Evolutionary conservation across 805 yeast species (phyloP), one percentile per base, ranked within the genome.

Genomic region (Teunomyces aglyptinius): DNA sequence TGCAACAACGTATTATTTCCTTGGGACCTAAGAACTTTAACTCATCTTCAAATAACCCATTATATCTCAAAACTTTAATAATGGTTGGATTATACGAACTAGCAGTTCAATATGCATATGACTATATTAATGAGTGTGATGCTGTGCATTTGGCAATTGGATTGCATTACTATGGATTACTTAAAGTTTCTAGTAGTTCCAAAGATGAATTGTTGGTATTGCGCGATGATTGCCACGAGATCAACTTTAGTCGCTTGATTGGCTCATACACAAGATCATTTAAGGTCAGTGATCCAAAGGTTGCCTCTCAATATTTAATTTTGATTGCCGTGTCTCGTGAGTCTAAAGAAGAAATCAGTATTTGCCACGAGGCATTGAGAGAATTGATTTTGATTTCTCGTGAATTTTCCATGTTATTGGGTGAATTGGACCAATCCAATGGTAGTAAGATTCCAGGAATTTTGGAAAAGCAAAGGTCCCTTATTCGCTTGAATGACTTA

Each of bases 91-190:
- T 88, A 41, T 90, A 84, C 61, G 97, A 90, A 57, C 73, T 78
- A 46, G 96, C 96, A 0, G 80, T 89, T 19, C 80, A 82, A 50
- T 81, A 84, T 58, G 65, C 83, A 27, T 78, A 80, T 56, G 74
- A 72, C 35, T 68, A 76, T 28, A 69, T 78, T 36, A 85, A 80
- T 62, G 96, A 89, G 60, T 80, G 88, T 45, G 96, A 89, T 58
- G 86, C 96, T 8, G 94, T 90, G 12, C 98, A 94, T 66, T 76
- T 90, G 52, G 89, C 96, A 1, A 86, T 94, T 52, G 88, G 86
- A 0, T 73, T 94, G 43, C 80, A 83, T 6, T 84, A 86, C 61
- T 81, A 84, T 59, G 88, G 92, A 0, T 70, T 89, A 47, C 62
- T 89, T 48, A 78, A 79, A 46, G 78, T 80, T 2, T 64, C 79